Conservation (phyloP, 2,329 filamentous ascomycete genomes). For the Phoma herbarum region DNA sequence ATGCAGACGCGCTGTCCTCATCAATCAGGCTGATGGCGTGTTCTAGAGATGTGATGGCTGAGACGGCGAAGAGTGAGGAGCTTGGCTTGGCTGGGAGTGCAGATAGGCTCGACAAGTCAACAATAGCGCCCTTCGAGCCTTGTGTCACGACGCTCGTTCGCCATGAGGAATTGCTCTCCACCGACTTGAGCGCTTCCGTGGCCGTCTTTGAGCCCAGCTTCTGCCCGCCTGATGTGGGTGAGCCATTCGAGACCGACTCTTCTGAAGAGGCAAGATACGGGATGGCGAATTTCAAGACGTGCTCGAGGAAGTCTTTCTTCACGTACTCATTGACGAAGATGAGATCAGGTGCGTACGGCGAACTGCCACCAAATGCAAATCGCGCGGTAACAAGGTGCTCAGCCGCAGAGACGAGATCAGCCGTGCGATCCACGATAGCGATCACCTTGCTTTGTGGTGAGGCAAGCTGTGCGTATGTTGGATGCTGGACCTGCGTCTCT, state of each 20-base stretch:
- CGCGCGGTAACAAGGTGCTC: conserved; percentile 62
- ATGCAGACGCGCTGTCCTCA: conserved; percentile 40
- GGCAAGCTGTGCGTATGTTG: conserved; percentile 43
- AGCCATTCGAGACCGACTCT: conserved; percentile 20
- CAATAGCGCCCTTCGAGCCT: conserved; percentile 35
- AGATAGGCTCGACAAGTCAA: conserved; percentile 40
- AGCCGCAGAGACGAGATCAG: conserved; percentile 63
- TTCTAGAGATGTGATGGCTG: conserved; percentile 60
- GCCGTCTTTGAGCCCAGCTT: conserved; percentile 24
- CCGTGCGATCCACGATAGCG: conserved; percentile 69
- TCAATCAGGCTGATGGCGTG: conserved; percentile 61
- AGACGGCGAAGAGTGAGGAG: conserved; percentile 57
- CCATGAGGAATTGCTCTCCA: conserved; percentile 34
- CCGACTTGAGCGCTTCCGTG: conserved; percentile 14
- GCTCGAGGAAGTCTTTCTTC: conserved; percentile 63
- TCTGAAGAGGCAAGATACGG: conserved; percentile 34
- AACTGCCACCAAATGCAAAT: conserved; percentile 64
- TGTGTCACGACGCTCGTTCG: conserved; percentile 33
- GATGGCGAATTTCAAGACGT: conserved; percentile 54
- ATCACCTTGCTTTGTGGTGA: conserved; percentile 54
- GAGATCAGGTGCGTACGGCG: conserved; percentile 69
- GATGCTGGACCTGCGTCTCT: conserved; percentile 23
- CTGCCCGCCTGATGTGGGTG: conserved; percentile 6
- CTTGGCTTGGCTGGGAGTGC: conserved; percentile 50
- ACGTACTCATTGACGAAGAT: conserved; percentile 72